Conservation (phyloP, 805 yeast genomes). For the Candida palmyrensis region DNA sequence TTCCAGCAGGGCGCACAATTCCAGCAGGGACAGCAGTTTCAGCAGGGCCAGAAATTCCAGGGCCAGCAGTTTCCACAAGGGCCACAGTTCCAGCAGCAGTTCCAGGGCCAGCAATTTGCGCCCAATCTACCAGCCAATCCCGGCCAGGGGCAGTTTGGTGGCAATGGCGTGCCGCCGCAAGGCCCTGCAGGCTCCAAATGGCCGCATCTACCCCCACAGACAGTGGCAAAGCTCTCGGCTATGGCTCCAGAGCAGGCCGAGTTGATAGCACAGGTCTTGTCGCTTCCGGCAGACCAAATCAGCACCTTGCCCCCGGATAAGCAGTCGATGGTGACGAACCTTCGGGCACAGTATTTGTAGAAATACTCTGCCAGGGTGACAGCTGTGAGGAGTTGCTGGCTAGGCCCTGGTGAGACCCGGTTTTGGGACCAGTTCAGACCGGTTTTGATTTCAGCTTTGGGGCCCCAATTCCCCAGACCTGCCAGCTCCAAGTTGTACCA, state of each 20-base stretch:
- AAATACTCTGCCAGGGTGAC: too few relatives aligned
- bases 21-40: constrained; percentile 12
- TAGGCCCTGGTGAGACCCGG: too few relatives aligned
- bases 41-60: constrained; percentile 8
- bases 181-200: constrained; percentile 28
- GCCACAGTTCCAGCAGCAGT: constrained; percentile 7
- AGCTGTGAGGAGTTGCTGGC: too few relatives aligned
- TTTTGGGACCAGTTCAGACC: too few relatives aligned
- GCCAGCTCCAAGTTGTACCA: too few relatives aligned
- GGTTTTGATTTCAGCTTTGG: too few relatives aligned
- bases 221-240: constrained; percentile 45
- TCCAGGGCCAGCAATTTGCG: constrained; percentile 3
- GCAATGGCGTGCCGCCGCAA: constrained; percentile 9
- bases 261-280: constrained; percentile 48
- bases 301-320: constrained; percentile 46
- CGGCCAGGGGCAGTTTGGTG: not conserved
- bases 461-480: too few relatives aligned
- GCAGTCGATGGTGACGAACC: constrained; percentile 49
- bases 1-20: too few relatives aligned
- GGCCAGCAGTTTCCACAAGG: constrained; percentile 8
- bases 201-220: constrained; percentile 43
- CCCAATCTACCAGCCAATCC: not conserved
- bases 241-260: constrained; percentile 56
- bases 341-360: constrained; percentile 49
- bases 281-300: constrained; percentile 46